These are phyloP conservation scores for Mortierella sp. DNA, from an alignment of 371 early-diverging fungal genomes.

Conservation along the genomic window DNA sequence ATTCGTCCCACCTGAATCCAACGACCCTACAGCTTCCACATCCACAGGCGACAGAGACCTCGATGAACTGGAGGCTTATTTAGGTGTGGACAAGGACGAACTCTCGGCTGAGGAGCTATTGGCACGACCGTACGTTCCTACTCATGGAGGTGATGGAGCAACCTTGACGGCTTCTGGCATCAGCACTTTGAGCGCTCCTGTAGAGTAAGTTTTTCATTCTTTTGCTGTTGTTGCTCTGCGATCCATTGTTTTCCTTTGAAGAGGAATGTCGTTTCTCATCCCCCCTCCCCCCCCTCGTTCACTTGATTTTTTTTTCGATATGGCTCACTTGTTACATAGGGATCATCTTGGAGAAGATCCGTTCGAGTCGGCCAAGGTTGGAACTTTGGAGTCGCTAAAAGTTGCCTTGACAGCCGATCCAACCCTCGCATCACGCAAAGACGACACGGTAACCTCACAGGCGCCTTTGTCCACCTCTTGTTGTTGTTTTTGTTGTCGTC, in stretches of 20 bases:
- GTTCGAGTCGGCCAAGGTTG: constrained; percentile 24
- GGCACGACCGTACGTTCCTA: constrained; percentile 44
- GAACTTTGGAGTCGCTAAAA: constrained; percentile 21
- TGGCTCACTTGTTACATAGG: background rate
- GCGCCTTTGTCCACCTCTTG: too few relatives aligned
- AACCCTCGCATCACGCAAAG: constrained; percentile 16
- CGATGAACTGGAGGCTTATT: constrained; percentile 44
- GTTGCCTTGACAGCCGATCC: constrained; percentile 22
- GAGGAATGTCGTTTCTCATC: background rate
- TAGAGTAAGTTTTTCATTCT: constrained; percentile 20
- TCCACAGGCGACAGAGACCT: constrained; percentile 39
- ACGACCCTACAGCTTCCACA: background rate
- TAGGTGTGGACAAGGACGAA: constrained; percentile 47
- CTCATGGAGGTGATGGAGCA: constrained; percentile 7
- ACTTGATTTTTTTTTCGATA: background rate
- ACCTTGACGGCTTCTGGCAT: constrained; percentile 44
- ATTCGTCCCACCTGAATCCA: constrained; percentile 16
- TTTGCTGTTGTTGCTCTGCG: background rate
- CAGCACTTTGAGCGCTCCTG: constrained; percentile 25
- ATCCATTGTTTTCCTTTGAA: background rate
- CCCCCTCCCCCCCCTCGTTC: background rate
- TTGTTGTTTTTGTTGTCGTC: background rate
- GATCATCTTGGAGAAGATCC: constrained; percentile 24
- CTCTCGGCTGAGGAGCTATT: constrained; percentile 47
- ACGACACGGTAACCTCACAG: constrained; percentile 37